Evolutionary conservation across 495 filamentous ascomycete genomes (phyloP).

Genomic region (Penicillium riverlandense): DNA sequence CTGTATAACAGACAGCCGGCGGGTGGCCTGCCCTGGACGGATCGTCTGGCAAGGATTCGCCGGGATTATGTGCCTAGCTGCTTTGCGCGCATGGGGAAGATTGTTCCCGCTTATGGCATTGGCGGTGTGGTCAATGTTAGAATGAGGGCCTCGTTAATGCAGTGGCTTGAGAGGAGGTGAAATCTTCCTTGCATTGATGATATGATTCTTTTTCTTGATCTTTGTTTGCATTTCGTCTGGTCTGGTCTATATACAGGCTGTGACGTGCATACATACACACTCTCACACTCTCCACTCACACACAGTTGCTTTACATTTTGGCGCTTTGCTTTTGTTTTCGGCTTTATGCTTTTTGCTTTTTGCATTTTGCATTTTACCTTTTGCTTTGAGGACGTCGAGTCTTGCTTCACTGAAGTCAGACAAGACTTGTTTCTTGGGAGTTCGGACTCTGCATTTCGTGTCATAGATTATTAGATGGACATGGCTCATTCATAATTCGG

Average conservation of each 20-base stretch:
- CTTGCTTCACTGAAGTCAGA: too few relatives aligned
- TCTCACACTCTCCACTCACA: neutral
- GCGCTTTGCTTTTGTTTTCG: too few relatives aligned
- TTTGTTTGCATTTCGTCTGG: slow-evolving; percentile 6
- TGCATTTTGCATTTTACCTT: too few relatives aligned
- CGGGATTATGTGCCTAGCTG: slow-evolving; percentile 74
- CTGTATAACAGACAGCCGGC: slow-evolving; percentile 67
- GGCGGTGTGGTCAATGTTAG: slow-evolving; percentile 83
- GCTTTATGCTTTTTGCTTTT: too few relatives aligned
- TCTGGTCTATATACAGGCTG: neutral
- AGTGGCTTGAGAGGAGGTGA: slow-evolving; percentile 29
- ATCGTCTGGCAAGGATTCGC: slow-evolving; percentile 56
- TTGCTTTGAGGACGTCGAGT: too few relatives aligned
- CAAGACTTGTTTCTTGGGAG: too few relatives aligned
- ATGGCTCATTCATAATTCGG: too few relatives aligned
- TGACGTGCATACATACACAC: neutral
- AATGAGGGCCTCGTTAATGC: slow-evolving; percentile 56
- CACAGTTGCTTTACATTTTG: neutral
- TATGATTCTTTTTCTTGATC: slow-evolving; percentile 1
- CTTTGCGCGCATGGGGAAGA: slow-evolving; percentile 78
- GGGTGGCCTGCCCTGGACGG: slow-evolving; percentile 41
- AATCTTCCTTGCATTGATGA: neutral
- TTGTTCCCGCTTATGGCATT: slow-evolving; percentile 89
- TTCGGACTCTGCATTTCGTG: too few relatives aligned
- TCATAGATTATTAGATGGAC: too few relatives aligned